Conservation (phyloP, 495 filamentous ascomycete species). For the Talaromyces thailandensis region DNA sequence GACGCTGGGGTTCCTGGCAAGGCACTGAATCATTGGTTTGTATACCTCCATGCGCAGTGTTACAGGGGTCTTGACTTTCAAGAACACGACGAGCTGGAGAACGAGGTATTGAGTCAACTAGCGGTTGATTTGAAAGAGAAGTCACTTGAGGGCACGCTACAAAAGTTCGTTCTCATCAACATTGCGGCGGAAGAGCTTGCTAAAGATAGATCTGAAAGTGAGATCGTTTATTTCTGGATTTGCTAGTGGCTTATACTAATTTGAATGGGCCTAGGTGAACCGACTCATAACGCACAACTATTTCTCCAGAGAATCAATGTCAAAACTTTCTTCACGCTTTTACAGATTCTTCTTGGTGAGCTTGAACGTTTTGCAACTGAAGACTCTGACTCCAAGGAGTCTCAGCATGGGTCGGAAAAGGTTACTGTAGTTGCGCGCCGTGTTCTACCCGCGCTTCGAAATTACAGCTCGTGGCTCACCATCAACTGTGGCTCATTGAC, state of each 20-base stretch:
- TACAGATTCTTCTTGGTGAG: conserved; percentile 62
- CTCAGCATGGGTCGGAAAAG: conserved; percentile 37
- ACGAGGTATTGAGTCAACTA: conserved; percentile 71
- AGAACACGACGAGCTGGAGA: conserved; percentile 76
- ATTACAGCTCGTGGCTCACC: conserved; percentile 68
- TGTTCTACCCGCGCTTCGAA: conserved; percentile 58
- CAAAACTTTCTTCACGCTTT: conserved; percentile 67
- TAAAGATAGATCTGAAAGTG: conserved; percentile 50
- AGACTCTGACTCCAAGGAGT: conserved; percentile 28
- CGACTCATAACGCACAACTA: conserved; percentile 46
- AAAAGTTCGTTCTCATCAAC: conserved; percentile 78
- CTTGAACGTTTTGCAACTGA: conserved; percentile 49
- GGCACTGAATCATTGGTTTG: conserved; percentile 68
- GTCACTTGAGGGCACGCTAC: conserved; percentile 53
- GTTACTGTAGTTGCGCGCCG: conserved; percentile 55
- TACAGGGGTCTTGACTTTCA: conserved; percentile 63
- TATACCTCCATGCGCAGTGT: conserved; percentile 78
- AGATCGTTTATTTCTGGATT: conserved; percentile 11
- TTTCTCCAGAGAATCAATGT: conserved; percentile 76
- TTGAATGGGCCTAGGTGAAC: conserved; percentile 20
- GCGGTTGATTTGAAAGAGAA: conserved; percentile 63
- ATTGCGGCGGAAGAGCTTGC: conserved; percentile 74
- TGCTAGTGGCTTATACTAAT: not conserved
- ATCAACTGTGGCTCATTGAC: conserved; percentile 39
- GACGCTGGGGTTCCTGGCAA: conserved; percentile 41